These are phyloP conservation scores for Epichloe gansuensis DNA, from an alignment of 2,329 filamentous ascomycete species.

Conservation along the genomic window DNA sequence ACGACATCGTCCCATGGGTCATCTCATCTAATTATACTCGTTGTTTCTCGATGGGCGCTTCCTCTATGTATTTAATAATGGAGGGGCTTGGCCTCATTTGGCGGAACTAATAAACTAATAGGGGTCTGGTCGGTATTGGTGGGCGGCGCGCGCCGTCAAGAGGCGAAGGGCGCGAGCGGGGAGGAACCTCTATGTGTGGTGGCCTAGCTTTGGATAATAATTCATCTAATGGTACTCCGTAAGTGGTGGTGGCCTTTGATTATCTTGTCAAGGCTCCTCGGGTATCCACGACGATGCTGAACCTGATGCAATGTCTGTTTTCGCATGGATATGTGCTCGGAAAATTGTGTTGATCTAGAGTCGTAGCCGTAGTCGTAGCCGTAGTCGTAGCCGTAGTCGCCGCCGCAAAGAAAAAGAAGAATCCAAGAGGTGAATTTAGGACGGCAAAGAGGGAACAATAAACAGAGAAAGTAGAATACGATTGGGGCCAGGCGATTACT, in stretches of 20 bases:
- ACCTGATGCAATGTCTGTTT: too few species aligned
- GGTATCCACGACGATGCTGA: too few species aligned
- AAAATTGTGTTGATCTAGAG: background rate
- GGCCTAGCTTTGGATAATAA: too few species aligned
- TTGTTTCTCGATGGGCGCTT: background rate
- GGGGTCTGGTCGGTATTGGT: background rate
- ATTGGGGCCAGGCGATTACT: background rate
- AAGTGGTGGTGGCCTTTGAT: too few species aligned
- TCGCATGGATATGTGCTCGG: too few species aligned
- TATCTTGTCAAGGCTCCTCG: too few species aligned
- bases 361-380: background rate
- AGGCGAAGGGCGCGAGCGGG: background rate
- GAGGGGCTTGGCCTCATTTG: background rate
- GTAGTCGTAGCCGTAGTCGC: background rate
- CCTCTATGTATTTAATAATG: background rate
- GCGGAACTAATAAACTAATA: background rate
- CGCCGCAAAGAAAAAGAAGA: background rate
- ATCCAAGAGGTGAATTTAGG: background rate
- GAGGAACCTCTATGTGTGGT: too few species aligned
- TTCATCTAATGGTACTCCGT: too few species aligned
- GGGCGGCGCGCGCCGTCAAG: background rate
- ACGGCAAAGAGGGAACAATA: background rate
- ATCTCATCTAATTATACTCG: background rate
- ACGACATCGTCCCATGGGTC: constrained; percentile 1
- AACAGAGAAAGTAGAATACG: background rate